Percentiles rank a stretch among this genome's conserved stretches.
Evolutionary conservation across 2,329 filamentous ascomycete genomes (phyloP).

Genomic region (Ophiostoma sp.): DNA sequence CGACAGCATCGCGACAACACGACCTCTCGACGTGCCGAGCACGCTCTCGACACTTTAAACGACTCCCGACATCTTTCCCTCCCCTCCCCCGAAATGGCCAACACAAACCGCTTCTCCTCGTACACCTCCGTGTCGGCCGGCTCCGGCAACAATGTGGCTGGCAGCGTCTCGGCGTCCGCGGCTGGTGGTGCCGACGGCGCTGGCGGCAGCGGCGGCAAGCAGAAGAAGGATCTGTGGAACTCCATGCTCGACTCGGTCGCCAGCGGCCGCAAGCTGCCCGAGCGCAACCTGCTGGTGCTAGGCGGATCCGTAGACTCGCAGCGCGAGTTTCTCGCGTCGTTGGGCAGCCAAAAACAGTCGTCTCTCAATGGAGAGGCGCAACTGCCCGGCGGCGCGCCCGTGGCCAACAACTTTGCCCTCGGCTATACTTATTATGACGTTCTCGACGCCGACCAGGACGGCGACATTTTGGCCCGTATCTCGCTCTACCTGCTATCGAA

Average conservation of each 20-base stretch:
- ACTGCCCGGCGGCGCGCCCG: conserved; percentile 63
- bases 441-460: conserved; percentile 89
- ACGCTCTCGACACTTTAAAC: neutral
- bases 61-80: neutral
- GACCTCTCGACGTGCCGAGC: neutral
- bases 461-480: conserved; percentile 88
- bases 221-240: conserved; percentile 90
- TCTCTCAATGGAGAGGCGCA: conserved; percentile 37
- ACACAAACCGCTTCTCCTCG: conserved; percentile 58
- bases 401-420: conserved; percentile 88
- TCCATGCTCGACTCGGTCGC: conserved; percentile 89
- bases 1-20: neutral
- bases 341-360: conserved; percentile 53
- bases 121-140: conserved; percentile 57
- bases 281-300: conserved; percentile 87
- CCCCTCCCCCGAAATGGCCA: conserved; percentile 40
- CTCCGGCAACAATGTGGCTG: conserved; percentile 54
- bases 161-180: conserved; percentile 11
- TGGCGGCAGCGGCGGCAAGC: conserved; percentile 45
- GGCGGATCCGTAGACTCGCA: conserved; percentile 82
- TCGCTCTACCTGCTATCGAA: conserved; percentile 87
- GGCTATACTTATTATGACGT: conserved; percentile 97
- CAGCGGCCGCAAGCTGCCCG: conserved; percentile 83
- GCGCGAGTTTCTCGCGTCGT: conserved; percentile 74
- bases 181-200: conserved; percentile 42